Conservation (phyloP, 2,329 filamentous ascomycete genomes). For the Cladosporium cucumerinum region DNA sequence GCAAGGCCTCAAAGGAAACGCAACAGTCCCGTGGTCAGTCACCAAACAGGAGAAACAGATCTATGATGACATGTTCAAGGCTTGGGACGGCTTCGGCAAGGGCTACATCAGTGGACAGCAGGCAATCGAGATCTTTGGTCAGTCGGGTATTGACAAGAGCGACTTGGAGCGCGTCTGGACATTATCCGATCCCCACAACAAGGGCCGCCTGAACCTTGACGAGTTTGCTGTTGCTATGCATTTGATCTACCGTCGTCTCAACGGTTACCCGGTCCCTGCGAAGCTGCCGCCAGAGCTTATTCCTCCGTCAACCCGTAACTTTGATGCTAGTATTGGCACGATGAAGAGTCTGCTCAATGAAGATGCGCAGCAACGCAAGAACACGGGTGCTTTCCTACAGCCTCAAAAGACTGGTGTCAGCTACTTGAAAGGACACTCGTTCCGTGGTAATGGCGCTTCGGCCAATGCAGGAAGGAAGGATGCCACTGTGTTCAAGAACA, state of each 20-base stretch:
- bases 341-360: constrained; percentile 86
- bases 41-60: constrained; percentile 98
- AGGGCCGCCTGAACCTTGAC: constrained; percentile 88
- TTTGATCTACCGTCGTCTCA: constrained; percentile 94
- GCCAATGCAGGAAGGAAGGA: constrained; percentile 72
- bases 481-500: constrained; percentile 94
- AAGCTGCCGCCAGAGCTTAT: constrained; percentile 87
- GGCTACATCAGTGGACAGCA: constrained; percentile 89
- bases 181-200: constrained; percentile 87
- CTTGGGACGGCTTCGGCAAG: constrained; percentile 93
- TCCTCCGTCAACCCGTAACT: constrained; percentile 88
- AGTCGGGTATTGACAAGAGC: constrained; percentile 86
- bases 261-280: constrained; percentile 88
- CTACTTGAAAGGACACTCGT: constrained; percentile 93
- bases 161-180: constrained; percentile 95
- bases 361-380: constrained; percentile 86
- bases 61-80: constrained; percentile 90
- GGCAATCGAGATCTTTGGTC: constrained; percentile 94
- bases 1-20: constrained; percentile 83
- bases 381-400: constrained; percentile 81
- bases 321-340: constrained; percentile 87
- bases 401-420: constrained; percentile 98
- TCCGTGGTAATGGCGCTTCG: constrained; percentile 58
- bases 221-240: constrained; percentile 99
- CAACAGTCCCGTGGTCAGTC: constrained; percentile 95